These are phyloP conservation scores for Amborella trichopoda DNA, from an alignment of 164 flowering plant species.

Conservation along the genomic window DNA sequence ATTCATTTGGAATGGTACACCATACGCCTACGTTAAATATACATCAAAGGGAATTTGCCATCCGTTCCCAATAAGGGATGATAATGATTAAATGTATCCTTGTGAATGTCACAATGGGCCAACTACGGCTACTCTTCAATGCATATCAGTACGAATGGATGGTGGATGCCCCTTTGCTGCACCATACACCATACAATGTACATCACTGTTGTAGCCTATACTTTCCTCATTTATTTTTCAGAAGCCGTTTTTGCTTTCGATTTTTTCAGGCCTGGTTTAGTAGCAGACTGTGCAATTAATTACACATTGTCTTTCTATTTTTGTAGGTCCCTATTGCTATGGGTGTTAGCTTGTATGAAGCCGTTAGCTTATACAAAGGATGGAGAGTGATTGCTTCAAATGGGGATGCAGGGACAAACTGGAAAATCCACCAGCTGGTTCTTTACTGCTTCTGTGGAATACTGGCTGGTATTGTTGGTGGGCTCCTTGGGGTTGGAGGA, in stretches of 20 bases:
- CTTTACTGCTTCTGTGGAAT: constrained; percentile 51
- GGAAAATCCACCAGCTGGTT: constrained; percentile 46
- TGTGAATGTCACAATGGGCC: too few species aligned
- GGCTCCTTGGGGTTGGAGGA: constrained; percentile 90
- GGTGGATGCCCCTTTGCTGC: too few species aligned
- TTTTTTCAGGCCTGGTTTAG: neutral
- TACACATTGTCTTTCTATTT: neutral
- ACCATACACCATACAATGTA: too few species aligned
- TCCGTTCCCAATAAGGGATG: too few species aligned
- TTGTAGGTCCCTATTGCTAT: constrained; percentile 70
- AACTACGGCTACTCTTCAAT: too few species aligned
- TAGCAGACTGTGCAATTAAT: neutral
- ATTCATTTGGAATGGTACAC: too few species aligned
- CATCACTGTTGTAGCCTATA: too few species aligned
- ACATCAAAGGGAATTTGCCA: too few species aligned
- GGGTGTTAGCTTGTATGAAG: constrained; percentile 63
- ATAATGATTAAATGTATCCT: too few species aligned
- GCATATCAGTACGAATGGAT: too few species aligned
- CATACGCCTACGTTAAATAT: too few species aligned
- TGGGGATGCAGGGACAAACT: constrained; percentile 40
- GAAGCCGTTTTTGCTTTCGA: neutral
- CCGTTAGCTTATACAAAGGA: constrained; percentile 61
- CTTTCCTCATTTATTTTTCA: too few species aligned
- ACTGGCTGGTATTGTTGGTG: constrained; percentile 85
- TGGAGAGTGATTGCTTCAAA: constrained; percentile 49